Evolutionary conservation across 179 eudicot genomes (phyloP).

Genomic region (Beta corolliflora): DNA sequence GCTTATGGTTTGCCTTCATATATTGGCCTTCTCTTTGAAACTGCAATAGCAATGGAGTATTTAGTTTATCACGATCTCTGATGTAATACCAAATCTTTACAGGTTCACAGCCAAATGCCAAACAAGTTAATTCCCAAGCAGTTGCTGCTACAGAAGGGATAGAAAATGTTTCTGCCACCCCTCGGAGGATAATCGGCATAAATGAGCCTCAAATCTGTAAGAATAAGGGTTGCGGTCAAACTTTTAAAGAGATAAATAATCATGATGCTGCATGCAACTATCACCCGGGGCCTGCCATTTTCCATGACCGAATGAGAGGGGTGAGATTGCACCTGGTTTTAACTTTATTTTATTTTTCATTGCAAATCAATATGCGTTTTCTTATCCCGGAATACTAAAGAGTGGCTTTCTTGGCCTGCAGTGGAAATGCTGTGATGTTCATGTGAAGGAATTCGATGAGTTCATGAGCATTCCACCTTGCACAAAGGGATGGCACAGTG

Average conservation of each 20-base stretch:
- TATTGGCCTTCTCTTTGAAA: not conserved
- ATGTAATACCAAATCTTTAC: conserved; percentile 17
- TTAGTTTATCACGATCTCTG: not conserved
- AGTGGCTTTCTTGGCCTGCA: conserved; percentile 36
- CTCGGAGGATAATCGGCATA: conserved; percentile 54
- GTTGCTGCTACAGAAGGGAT: conserved; percentile 30
- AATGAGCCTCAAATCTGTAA: conserved; percentile 81
- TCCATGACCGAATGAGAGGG: conserved; percentile 92
- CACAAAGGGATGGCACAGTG: conserved; percentile 94
- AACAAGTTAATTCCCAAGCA: conserved; percentile 35
- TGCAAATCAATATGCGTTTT: not conserved
- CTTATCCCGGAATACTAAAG: not conserved
- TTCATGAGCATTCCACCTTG: conserved; percentile 91
- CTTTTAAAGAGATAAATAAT: conserved; percentile 79
- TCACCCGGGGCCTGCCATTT: conserved; percentile 93
- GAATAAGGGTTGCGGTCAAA: conserved; percentile 87
- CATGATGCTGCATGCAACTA: conserved; percentile 81
- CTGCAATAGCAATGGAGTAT: not conserved
- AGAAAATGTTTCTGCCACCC: conserved; percentile 38
- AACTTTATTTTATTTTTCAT: not conserved
- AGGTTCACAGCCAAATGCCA: conserved; percentile 67
- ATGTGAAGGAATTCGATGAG: conserved; percentile 92
- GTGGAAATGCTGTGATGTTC: conserved; percentile 98
- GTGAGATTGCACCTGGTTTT: conserved; percentile 40
- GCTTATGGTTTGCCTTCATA: not conserved